Evolutionary conservation across 2,329 filamentous ascomycete genomes (phyloP), one percentile per base, ranked within the genome.

Genomic region (Phyllachora maydis): DNA sequence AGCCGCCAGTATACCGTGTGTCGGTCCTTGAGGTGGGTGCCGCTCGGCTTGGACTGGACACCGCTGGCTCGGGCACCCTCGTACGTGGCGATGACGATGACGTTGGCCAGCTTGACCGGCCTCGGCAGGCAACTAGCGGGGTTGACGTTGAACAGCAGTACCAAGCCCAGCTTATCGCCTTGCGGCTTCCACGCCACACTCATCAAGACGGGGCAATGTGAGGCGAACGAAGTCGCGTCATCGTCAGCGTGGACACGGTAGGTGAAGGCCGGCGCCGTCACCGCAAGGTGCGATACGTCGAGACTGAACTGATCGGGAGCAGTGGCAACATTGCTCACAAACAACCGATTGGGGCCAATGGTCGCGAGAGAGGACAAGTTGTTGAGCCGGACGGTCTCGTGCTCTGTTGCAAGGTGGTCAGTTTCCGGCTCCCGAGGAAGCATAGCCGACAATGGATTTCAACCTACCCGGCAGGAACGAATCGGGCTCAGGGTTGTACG

Each of bases 281-380:
- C 58, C 30, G 58, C 51, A 32, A 93, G 63, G 40, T 72, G 68
- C 9, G 68, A 58, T 5, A 88, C 50, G 30, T 83, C 66, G 16
- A 98, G 53, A 0, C 56, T 65, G 48, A 90, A 98, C 40, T 85
- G 73, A 28, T 90, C 83, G 4, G 74, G 62, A 1, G 57, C 22
- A n/a, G n/a, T n/a, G 16, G 54, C 48, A 4, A 63, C 56, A 34
- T 81, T 74, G 16, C 71, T 67, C 24, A 95, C 70, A 47, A 95
- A 91, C 27, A 82, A 77, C 20, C 81, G 79, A 43, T 98, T 98
- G 2, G 83, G 82, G 0, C 82, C 83, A 27, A 98, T 83, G 38
- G 79, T 82, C 38, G 95, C 88, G 5, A 98, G 61, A n/a, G 65
- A 62, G 7, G 71, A 51, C 42, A 91, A 92, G 42, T 92, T 88